A percentile compares a stretch with the other conserved stretches of the same genome.
phyloP scores from a whole-genome alignment of 140 eudicot genomes.

The Artemisia princeps region DNA sequence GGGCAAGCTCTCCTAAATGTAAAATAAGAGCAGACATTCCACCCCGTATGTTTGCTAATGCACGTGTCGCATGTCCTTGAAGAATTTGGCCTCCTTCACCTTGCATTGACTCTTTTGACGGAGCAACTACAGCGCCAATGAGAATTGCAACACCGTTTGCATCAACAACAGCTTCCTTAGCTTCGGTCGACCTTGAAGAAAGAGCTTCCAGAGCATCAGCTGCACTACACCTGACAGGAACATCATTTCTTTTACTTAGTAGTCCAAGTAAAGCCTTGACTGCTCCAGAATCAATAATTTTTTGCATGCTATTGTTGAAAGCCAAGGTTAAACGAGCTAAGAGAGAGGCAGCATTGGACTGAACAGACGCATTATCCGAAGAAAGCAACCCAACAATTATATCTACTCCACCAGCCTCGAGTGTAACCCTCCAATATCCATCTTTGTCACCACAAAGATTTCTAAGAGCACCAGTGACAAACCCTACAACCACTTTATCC shows the following conservation, averaged over 20 bases:
- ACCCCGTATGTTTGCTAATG: slow-evolving; percentile 65
- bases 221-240: slow-evolving; percentile 70
- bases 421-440: slow-evolving; percentile 66
- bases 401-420: slow-evolving; percentile 76
- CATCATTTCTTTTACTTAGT: slow-evolving; percentile 47
- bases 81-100: slow-evolving; percentile 64
- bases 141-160: slow-evolving; percentile 53
- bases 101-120: slow-evolving; percentile 75
- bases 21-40: slow-evolving; percentile 58
- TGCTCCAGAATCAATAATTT: slow-evolving; percentile 64
- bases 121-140: slow-evolving; percentile 69
- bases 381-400: slow-evolving; percentile 61
- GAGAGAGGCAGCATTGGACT: slow-evolving; percentile 78
- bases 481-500: slow-evolving; percentile 72
- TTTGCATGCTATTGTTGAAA: slow-evolving; percentile 56
- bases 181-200: slow-evolving; percentile 48
- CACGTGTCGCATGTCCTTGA: slow-evolving; percentile 54
- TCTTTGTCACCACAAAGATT: slow-evolving; percentile 75
- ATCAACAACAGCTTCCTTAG: slow-evolving; percentile 50
- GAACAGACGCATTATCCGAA: slow-evolving; percentile 51
- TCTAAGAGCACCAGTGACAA: slow-evolving; percentile 65
- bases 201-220: slow-evolving; percentile 76
- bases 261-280: slow-evolving; percentile 51
- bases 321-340: slow-evolving; percentile 58
- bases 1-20: slow-evolving; percentile 62